Conservation (phyloP, 108 stramenopile genomes). For the Mediolabrus comicus region DNA sequence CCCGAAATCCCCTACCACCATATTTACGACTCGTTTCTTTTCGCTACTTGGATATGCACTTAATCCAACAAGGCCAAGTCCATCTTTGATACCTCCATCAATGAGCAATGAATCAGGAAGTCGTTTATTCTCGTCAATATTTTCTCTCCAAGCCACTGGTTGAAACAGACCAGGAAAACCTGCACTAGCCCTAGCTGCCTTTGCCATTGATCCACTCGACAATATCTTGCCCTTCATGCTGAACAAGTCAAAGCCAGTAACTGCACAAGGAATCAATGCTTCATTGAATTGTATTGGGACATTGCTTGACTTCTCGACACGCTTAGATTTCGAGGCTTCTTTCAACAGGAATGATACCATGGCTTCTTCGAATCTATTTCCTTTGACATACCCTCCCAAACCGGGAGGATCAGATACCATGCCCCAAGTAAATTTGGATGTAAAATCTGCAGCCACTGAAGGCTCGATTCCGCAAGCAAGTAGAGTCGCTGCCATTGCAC, state of each 20-base stretch:
- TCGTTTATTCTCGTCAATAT: conserved; percentile 16
- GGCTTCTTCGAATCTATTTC: conserved; percentile 63
- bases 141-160: conserved; percentile 62
- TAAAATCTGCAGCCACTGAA: conserved; percentile 54
- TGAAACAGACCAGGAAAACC: conserved; percentile 79
- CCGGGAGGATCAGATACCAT: conserved; percentile 70
- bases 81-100: conserved; percentile 76
- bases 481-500: conserved; percentile 83
- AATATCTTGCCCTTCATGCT: conserved; percentile 50
- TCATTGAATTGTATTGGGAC: conserved; percentile 54
- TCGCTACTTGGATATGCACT: not conserved
- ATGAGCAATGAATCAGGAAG: conserved; percentile 50
- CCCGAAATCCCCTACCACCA: conserved; percentile 66
- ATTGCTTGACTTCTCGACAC: not conserved
- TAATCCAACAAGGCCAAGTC: conserved; percentile 58
- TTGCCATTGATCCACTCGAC: conserved; percentile 66
- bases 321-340: not conserved
- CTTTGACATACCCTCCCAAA: conserved; percentile 52
- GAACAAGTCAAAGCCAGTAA: conserved; percentile 70
- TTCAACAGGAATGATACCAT: conserved; percentile 53
- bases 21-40: conserved; percentile 62
- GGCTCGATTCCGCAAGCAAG: conserved; percentile 69
- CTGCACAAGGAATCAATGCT: conserved; percentile 65
- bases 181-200: conserved; percentile 75
- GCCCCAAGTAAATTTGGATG: conserved; percentile 42